Percentiles rank a stretch among this genome's conserved stretches.
Evolutionary conservation across 306 rosid genomes (phyloP).

Genomic region (Dryas drummondii): DNA sequence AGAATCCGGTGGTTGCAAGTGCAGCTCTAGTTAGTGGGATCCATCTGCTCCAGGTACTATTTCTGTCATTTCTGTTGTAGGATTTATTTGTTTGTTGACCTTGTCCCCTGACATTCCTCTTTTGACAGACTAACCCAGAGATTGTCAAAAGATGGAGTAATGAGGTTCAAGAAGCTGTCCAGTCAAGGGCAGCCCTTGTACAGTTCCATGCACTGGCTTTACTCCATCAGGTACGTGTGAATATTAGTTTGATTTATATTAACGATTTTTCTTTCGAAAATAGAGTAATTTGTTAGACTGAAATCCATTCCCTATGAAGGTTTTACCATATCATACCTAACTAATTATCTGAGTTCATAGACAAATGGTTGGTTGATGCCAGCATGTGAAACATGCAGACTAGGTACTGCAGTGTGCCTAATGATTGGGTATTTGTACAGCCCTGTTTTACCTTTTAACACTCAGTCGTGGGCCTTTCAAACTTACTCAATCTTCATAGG

Average conservation of each 20-base stretch:
- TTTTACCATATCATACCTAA: background rate
- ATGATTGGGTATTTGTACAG: background rate
- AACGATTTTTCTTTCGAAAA: background rate
- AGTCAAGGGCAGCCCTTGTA: constrained; percentile 98
- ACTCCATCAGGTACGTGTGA: constrained; percentile 83
- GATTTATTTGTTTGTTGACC: background rate
- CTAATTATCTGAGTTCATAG: background rate
- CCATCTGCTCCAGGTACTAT: constrained; percentile 90
- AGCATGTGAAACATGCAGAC: background rate
- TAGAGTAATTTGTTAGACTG: constrained; percentile 7
- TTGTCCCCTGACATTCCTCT: constrained; percentile 14
- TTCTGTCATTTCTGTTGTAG: background rate
- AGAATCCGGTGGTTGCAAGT: constrained; percentile 99
- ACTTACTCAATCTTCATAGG: background rate
- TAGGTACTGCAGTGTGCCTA: background rate
- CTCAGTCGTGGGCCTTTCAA: background rate
- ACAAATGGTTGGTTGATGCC: background rate
- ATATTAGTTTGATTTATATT: constrained; percentile 26
- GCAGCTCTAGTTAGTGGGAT: constrained; percentile 97
- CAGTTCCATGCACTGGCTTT: constrained; percentile 94
- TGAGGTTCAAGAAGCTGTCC: constrained; percentile 99
- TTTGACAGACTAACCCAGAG: constrained; percentile 85
- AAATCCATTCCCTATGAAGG: background rate
- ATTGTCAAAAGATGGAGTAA: constrained; percentile 99
- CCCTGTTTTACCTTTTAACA: background rate